A percentile compares a stretch with the other conserved stretches of the same genome.
Evolutionary conservation across 768 basidiomycete genomes (phyloP).

Genomic region (Rossbeevera mucosa): DNA sequence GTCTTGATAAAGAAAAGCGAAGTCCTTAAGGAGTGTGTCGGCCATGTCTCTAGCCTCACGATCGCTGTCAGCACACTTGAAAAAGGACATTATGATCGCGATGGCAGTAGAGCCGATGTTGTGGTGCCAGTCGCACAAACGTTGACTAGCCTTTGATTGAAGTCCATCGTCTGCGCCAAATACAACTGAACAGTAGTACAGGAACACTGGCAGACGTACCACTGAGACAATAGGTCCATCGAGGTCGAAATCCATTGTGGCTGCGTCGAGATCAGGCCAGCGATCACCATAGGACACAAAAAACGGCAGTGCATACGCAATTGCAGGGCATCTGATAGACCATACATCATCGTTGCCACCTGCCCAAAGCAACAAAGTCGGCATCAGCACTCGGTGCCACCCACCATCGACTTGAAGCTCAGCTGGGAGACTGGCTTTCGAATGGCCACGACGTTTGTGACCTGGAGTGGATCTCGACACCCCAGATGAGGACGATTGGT

Average conservation of each 20-base stretch:
- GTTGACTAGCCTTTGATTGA: constrained; percentile 5
- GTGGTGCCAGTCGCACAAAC: constrained; percentile 4
- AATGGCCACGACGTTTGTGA: neutral
- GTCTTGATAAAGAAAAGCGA: neutral
- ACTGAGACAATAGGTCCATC: neutral
- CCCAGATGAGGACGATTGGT: neutral
- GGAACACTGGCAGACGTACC: neutral
- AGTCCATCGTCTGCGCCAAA: neutral
- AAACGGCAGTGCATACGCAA: neutral
- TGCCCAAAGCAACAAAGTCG: neutral
- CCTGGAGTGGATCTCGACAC: too few species aligned
- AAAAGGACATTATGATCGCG: neutral
- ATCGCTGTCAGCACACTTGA: neutral
- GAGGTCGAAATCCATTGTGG: neutral
- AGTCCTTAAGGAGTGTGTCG: neutral
- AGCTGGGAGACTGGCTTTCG: neutral
- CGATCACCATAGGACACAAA: neutral
- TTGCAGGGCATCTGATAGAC: neutral
- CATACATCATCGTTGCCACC: neutral
- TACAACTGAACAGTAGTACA: too few species aligned
- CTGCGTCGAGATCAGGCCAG: neutral
- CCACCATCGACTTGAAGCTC: neutral
- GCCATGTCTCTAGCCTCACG: neutral
- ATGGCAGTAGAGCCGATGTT: constrained; percentile 3
- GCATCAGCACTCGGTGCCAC: neutral